Evolutionary conservation across 2,329 filamentous ascomycete genomes (phyloP).

Genomic region (Elsinoe ampelina): DNA sequence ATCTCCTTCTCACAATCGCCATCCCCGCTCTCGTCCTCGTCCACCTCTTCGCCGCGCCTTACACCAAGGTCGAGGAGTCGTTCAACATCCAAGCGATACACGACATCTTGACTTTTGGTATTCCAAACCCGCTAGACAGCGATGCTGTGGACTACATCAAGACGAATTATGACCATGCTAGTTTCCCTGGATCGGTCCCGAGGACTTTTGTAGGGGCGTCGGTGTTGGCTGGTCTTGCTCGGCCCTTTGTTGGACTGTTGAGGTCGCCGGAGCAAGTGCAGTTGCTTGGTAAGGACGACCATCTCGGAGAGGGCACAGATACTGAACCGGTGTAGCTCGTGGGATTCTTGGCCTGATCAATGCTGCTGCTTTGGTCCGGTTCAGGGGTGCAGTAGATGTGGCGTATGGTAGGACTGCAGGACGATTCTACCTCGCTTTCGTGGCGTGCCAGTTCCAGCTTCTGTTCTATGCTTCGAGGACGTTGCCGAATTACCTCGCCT

Average conservation of each 20-base stretch:
- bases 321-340: constrained; percentile 45
- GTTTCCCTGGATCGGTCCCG: constrained; percentile 84
- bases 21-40: constrained; percentile 44
- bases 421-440: constrained; percentile 71
- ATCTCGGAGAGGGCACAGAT: not conserved
- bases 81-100: constrained; percentile 95
- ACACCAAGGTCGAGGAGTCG: constrained; percentile 97
- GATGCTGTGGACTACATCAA: constrained; percentile 29
- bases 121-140: constrained; percentile 38
- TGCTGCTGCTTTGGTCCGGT: constrained; percentile 56
- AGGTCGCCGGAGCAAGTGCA: constrained; percentile 49
- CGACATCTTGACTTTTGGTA: constrained; percentile 75
- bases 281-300: constrained; percentile 39
- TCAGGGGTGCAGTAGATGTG: constrained; percentile 52
- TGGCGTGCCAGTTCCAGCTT: constrained; percentile 81
- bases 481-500: constrained; percentile 93
- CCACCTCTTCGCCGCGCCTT: constrained; percentile 51
- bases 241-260: constrained; percentile 53
- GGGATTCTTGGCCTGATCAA: constrained; percentile 72
- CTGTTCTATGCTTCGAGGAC: constrained; percentile 88
- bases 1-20: constrained; percentile 43
- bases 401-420: constrained; percentile 61
- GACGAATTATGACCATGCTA: constrained; percentile 74
- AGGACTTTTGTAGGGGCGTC: constrained; percentile 80
- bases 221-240: constrained; percentile 61